phyloP scores from a whole-genome alignment of 257 asterid genomes.

The Ilex asprella region DNA sequence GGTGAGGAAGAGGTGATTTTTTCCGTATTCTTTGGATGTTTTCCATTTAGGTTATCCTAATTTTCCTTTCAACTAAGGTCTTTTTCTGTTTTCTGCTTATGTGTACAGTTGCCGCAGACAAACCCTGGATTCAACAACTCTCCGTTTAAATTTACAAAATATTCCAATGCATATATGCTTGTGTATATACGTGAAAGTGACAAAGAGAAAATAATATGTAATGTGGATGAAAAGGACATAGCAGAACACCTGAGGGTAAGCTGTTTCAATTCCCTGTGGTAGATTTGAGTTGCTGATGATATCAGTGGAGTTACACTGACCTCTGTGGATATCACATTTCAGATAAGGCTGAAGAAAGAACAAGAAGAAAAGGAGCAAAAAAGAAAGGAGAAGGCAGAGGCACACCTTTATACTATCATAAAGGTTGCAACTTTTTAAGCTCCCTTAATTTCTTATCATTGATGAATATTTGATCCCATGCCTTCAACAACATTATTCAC shows the following conservation, averaged over 20 bases:
- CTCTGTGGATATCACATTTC: slow-evolving; percentile 14
- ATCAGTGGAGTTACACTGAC: slow-evolving; percentile 11
- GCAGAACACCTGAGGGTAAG: slow-evolving; percentile 66
- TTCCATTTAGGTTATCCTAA: slow-evolving; percentile 1
- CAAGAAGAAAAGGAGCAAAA: slow-evolving; percentile 76
- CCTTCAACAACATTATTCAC: slow-evolving; percentile 7
- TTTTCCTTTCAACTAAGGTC: neutral
- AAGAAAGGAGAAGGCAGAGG: slow-evolving; percentile 73
- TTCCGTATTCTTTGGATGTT: slow-evolving; percentile 2
- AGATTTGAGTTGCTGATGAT: neutral
- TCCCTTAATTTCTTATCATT: neutral
- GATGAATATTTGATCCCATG: neutral
- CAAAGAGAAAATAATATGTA: slow-evolving; percentile 62
- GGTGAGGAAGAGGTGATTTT: slow-evolving; percentile 57
- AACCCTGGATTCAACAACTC: slow-evolving; percentile 67
- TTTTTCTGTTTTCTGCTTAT: slow-evolving; percentile 22
- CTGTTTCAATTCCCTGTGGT: neutral
- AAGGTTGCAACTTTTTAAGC: slow-evolving; percentile 34
- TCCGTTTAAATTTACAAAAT: slow-evolving; percentile 63
- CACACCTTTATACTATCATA: slow-evolving; percentile 77
- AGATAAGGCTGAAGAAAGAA: slow-evolving; percentile 74
- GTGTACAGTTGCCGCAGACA: slow-evolving; percentile 50
- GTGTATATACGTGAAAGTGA: slow-evolving; percentile 63
- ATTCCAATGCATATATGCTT: slow-evolving; percentile 70
- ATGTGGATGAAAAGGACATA: slow-evolving; percentile 64